Conservation (phyloP, 192 early-diverging fungal species). For the Thamnidium elegans region DNA sequence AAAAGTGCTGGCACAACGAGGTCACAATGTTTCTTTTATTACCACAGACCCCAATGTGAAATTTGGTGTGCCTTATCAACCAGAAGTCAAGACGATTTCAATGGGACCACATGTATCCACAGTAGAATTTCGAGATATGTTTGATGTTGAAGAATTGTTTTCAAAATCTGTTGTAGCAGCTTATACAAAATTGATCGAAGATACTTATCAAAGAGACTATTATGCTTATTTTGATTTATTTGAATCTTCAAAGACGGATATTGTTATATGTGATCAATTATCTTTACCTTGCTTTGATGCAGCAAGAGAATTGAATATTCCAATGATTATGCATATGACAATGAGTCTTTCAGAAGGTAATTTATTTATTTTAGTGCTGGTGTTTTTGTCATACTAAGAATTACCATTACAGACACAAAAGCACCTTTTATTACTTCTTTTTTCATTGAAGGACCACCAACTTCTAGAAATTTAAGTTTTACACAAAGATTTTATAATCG, state of each 20-base stretch:
- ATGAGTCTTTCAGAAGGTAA: background rate
- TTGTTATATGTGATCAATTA: background rate
- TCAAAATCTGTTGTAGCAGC: background rate
- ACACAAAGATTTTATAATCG: background rate
- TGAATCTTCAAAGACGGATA: background rate
- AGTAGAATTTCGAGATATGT: background rate
- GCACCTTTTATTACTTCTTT: background rate
- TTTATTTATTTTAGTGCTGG: no score
- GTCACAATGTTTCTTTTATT: conserved; percentile 14
- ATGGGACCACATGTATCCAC: background rate
- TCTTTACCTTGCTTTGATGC: background rate
- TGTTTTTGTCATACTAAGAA: background rate
- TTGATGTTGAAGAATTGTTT: background rate
- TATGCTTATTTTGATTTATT: background rate
- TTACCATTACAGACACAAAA: background rate
- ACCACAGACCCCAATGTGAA: background rate
- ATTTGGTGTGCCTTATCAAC: background rate
- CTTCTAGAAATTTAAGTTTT: background rate
- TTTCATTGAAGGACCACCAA: background rate
- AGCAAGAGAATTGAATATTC: background rate
- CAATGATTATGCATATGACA: background rate
- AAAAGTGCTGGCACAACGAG: conserved; percentile 7
- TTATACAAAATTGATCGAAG: background rate
- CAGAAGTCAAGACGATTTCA: background rate
- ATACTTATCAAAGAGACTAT: background rate